A percentile compares a stretch with the other conserved stretches of the same genome.
These are phyloP conservation scores for Candida albicans DNA, from an alignment of 1,139 yeast genomes.

Conservation along the genomic window DNA sequence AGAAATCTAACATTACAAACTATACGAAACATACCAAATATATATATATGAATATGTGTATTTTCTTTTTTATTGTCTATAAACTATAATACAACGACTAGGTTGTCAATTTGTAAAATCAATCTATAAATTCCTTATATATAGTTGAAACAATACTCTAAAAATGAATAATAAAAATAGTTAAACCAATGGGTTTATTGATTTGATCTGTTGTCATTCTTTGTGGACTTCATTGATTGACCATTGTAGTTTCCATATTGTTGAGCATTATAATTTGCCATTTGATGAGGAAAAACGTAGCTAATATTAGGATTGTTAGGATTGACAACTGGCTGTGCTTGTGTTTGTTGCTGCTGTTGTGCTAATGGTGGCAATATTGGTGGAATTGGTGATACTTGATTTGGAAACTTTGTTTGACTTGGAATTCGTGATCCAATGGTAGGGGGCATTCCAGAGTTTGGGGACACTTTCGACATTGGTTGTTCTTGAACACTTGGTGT, in stretches of 20 bases:
- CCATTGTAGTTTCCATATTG: conserved; percentile 2
- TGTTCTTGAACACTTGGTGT: no score
- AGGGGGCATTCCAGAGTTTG: neutral
- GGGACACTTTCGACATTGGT: no score
- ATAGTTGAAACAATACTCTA: no score
- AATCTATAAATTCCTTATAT: no score
- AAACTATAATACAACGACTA: no score
- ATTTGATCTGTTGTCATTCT: conserved; percentile 1
- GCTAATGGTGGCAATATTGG: conserved; percentile 1
- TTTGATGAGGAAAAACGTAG: conserved; percentile 11
- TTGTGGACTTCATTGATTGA: neutral
- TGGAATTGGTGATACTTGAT: neutral
- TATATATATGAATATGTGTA: no score
- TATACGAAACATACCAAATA: no score
- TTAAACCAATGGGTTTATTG: neutral
- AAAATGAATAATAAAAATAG: no score
- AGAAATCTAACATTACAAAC: no score
- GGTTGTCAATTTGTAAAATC: no score
- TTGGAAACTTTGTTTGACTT: neutral
- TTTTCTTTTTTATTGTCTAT: no score
- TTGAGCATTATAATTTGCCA: conserved; percentile 1
- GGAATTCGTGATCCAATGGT: neutral
- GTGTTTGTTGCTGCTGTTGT: conserved; percentile 12
- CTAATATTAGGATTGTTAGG: conserved; percentile 5
- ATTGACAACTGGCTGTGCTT: conserved; percentile 6